Base-by-base conservation (phyloP, 148 eudicot species). In the Rhododendron kiyosumense region DNA sequence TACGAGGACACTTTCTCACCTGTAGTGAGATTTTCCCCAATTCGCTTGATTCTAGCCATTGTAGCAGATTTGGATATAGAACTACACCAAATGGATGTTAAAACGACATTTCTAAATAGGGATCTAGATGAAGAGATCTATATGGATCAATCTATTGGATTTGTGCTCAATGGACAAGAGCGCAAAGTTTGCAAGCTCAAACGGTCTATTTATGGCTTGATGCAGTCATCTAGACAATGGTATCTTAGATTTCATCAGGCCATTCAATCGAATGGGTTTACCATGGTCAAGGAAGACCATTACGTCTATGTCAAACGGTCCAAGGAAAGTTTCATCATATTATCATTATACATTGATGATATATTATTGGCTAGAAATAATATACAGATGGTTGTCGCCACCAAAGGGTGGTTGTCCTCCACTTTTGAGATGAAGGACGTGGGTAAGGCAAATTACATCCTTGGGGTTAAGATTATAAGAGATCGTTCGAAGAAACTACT, bases 61-160 rank as follows among this genome's bases (percentile, higher is more conserved):
- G 52, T 81, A 10, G 45, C 74, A 18, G 48, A 59, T 34, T 57
- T 81, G 48, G 49, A 81, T 36, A 59, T 81, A 26, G 24, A 83
- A 15, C 32, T 83, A 41, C 45, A 43, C 26, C 36, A 65, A 24
- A 67, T 83, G 59, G 77, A 83, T 18, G 57, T 67, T 17, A 83
- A 83, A 30, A 65, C 24, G 4, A 12, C 38, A 0, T 83, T 83
- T 45, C 77, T 84, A 28, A 84, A 84, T 84, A 65, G 79, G 32
- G 85, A 84, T 43, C 22, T 84, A 28, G 38, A 36, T 36, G 24
- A 83, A 14, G 57, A 83, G 11, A 83, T 83, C 15, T 83, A 83
- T 22, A 83, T 83, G 48, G 36, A 82, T 36, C 75, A 38, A 59
- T 52, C 32, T 5, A 3, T 1, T 14, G 26, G 43, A 22, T 28